Conservation (phyloP, 805 yeast species). For the Metschnikowia vanudenii region DNA sequence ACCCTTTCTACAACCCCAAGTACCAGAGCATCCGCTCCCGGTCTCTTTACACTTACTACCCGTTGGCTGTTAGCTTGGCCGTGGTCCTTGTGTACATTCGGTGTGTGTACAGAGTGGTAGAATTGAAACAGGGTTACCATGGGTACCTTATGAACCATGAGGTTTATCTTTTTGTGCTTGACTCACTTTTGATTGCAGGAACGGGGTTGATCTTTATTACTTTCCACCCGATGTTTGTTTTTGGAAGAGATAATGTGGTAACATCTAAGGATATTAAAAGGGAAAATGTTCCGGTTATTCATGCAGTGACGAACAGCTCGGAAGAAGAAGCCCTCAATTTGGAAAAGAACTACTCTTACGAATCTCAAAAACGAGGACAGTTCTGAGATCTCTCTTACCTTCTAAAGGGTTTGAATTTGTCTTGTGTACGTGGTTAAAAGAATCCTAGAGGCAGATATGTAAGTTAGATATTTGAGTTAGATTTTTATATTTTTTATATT, state of each 20-base stretch:
- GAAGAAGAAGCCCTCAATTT: too few relatives aligned
- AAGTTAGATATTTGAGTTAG: too few relatives aligned
- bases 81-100: conserved; percentile 34
- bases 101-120: conserved; percentile 41
- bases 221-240: conserved; percentile 38
- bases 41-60: conserved; percentile 29
- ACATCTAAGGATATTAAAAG: neutral
- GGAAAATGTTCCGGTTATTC: too few relatives aligned
- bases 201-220: conserved; percentile 34
- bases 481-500: too few relatives aligned
- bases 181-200: conserved; percentile 6
- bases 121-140: conserved; percentile 18
- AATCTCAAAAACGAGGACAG: too few relatives aligned
- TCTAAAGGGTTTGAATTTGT: too few relatives aligned
- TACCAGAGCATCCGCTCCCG: conserved; percentile 26
- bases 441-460: too few relatives aligned
- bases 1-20: conserved; percentile 29
- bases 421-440: too few relatives aligned
- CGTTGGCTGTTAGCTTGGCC: conserved; percentile 34
- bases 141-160: neutral
- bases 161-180: neutral
- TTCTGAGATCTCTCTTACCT: too few relatives aligned
- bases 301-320: too few relatives aligned
- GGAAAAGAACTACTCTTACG: too few relatives aligned
- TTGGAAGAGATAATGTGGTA: conserved; percentile 26